Percentiles rank a stretch among this genome's conserved stretches.
These are phyloP conservation scores for Cicer arietinum DNA, from an alignment of 306 rosid species.

Conservation along the genomic window DNA sequence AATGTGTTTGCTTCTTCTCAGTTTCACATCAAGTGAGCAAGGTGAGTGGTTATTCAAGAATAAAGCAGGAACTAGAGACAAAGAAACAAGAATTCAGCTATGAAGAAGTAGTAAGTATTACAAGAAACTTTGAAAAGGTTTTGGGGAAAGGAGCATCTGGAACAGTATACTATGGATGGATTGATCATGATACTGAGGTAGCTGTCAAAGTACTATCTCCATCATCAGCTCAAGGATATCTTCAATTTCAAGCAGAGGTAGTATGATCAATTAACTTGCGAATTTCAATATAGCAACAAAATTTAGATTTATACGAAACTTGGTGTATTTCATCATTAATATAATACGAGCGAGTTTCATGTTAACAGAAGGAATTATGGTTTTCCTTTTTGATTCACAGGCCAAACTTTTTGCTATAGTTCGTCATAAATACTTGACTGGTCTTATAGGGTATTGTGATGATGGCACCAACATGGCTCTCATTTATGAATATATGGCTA, in stretches of 20 bases:
- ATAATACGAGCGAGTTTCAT: background rate
- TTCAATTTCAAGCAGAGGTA: slow-evolving; percentile 66
- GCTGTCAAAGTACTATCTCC: slow-evolving; percentile 64
- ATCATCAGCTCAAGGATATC: slow-evolving; percentile 56
- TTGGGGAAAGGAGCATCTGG: slow-evolving; percentile 64
- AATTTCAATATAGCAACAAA: background rate
- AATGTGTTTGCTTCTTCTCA: background rate
- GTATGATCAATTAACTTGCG: background rate
- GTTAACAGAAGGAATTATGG: slow-evolving; percentile 17
- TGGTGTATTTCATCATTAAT: too few relatives aligned
- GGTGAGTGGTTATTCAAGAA: slow-evolving; percentile 30
- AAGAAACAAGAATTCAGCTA: slow-evolving; percentile 58
- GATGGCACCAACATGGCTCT: slow-evolving; percentile 58
- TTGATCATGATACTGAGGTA: slow-evolving; percentile 47
- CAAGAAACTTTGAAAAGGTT: slow-evolving; percentile 53
- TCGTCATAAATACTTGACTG: slow-evolving; percentile 62
- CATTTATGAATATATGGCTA: slow-evolving; percentile 64
- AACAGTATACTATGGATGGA: slow-evolving; percentile 55
- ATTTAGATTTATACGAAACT: too few relatives aligned
- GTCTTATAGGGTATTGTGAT: slow-evolving; percentile 60
- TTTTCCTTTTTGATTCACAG: slow-evolving; percentile 43
- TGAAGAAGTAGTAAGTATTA: slow-evolving; percentile 52
- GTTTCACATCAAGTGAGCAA: slow-evolving; percentile 9
- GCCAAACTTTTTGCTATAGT: slow-evolving; percentile 57
- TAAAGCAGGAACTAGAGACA: slow-evolving; percentile 48